Base-by-base conservation (phyloP, 371 early-diverging fungal genomes). In the Zychaea mexicana region DNA sequence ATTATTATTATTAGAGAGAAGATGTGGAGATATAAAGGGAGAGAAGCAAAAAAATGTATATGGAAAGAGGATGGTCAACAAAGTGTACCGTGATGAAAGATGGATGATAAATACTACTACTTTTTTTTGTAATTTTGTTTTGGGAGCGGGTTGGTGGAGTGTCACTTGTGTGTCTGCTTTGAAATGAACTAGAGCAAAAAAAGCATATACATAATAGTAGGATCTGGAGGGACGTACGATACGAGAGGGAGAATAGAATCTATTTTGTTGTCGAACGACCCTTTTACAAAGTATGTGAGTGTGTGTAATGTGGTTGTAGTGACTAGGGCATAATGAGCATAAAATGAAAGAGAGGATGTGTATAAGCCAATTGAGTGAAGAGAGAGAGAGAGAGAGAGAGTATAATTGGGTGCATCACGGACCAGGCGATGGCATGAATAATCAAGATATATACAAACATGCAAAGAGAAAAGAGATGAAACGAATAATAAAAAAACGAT, bases 91-190 rank as follows among this genome's bases (percentile, higher is more conserved):
- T 17, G 9, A 49, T 49, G n/a, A 42, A 5, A 42, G 13, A 42
- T n/a, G n/a, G n/a, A 49, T 49, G n/a, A 46, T 17, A 17, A 49
- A 39, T 38, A 61, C 62, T 61, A 61, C 62, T 61, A 61, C 62
- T 49, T 61, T 61, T 61, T 61, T 61, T 42, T 42, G 0, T 36
- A 10, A 15, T 36, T 36, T 36, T 36, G 36, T 2, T 36, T 36
- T 36, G 36, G 8, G 36, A 17, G 42, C n/a, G 15, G 3, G 39
- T 39, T 42, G 42, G 13, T 13, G 13, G 42, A 17, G 62, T 58
- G 59, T 58, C 59, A 58, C 31, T 55, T 49, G 49, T 24, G 49
- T 24, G n/a, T 49, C n/a, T 49, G 49, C 49, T 49, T 45, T 45
- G 10, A 19, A 32, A 24, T 32, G 31, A 30, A 60, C n/a, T 21